Evolutionary conservation across 75 land plant genomes (phyloP), one percentile per base, ranked within the genome.

Genomic region (Ceratopteris richardii): DNA sequence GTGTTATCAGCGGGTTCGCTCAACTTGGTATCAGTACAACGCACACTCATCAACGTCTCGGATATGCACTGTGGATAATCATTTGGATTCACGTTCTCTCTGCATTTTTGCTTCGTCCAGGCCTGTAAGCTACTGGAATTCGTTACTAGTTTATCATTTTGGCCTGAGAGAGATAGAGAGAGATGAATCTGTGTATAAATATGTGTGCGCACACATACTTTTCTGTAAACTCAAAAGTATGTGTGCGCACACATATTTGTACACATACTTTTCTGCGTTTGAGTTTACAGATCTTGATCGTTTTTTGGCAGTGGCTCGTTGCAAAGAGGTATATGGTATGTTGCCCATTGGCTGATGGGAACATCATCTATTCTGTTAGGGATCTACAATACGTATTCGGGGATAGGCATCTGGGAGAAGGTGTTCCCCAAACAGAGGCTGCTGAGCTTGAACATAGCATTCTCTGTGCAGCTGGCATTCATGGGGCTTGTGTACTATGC

Each of bases 261-360:
- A n/a, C n/a, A n/a, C n/a, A n/a, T n/a, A n/a, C n/a, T n/a, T n/a
- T n/a, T n/a, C n/a, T n/a, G n/a, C n/a, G n/a, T n/a, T n/a, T n/a
- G n/a, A n/a, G n/a, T n/a, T n/a, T n/a, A n/a, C n/a, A n/a, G n/a
- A n/a, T n/a, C n/a, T n/a, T 27, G 2, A 12, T 3, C 29, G 4
- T 23, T 1, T n/a, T 17, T 55, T 55, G 1, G 27, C 57, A 55
- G 57, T 1, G 57, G 57, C 18, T 17, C 25, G 4, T 24, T 17
- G 22, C 25, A 17, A 4, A 25, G 57, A 27, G 27, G 27, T 2
- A 26, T 55, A 26, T 55, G 57, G 57, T 55, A 22, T 26, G 57
- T 55, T 23, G 29, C 24, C 1, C 57, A 55, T 27, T 55, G 57
- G 57, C 57, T 55, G 12, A 17, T 55, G 57, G 57, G 57, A 27